phyloP scores from a whole-genome alignment of 768 basidiomycete genomes.

The Chlorophyllum brunneum region DNA sequence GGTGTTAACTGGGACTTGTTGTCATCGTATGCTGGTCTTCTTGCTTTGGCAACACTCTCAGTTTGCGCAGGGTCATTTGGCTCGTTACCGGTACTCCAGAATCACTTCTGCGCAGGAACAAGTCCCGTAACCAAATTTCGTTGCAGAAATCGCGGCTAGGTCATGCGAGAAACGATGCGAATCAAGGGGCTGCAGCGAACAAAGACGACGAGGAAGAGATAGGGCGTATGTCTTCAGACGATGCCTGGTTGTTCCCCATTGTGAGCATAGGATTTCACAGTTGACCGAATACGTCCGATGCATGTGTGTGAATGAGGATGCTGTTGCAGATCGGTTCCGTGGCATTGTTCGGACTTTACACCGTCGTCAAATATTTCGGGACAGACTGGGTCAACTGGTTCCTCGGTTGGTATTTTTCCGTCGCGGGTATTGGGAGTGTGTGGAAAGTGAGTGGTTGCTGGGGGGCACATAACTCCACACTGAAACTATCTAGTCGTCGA shows the following conservation, averaged over 20 bases:
- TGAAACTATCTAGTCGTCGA: conserved; percentile 37
- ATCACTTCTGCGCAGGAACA: conserved; percentile 1
- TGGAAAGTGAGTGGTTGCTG: conserved; percentile 51
- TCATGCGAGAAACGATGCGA: conserved; percentile 12
- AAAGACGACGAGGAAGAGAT: conserved; percentile 57
- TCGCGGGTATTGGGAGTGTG: conserved; percentile 61
- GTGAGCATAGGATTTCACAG: conserved; percentile 35
- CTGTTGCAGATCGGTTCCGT: conserved; percentile 60
- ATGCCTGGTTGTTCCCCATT: conserved; percentile 76
- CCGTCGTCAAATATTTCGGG: conserved; percentile 71
- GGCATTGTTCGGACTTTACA: conserved; percentile 64
- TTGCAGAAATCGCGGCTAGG: conserved; percentile 21
- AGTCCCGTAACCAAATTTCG: conserved; percentile 2
- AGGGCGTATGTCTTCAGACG: conserved; percentile 58
- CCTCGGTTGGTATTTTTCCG: conserved; percentile 70
- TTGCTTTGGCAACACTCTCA: conserved; percentile 59
- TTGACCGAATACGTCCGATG: no score
- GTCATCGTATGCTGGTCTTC: conserved; percentile 65
- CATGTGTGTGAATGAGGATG: background rate
- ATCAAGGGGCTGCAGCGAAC: conserved; percentile 24
- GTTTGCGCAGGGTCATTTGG: conserved; percentile 69
- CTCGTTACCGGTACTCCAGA: conserved; percentile 52
- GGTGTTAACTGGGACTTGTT: conserved; percentile 53
- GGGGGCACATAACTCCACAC: background rate
- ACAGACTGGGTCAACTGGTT: conserved; percentile 82